phyloP scores from a whole-genome alignment of 176 grass and related monocot genomes.

The Zoysia pacifica region DNA sequence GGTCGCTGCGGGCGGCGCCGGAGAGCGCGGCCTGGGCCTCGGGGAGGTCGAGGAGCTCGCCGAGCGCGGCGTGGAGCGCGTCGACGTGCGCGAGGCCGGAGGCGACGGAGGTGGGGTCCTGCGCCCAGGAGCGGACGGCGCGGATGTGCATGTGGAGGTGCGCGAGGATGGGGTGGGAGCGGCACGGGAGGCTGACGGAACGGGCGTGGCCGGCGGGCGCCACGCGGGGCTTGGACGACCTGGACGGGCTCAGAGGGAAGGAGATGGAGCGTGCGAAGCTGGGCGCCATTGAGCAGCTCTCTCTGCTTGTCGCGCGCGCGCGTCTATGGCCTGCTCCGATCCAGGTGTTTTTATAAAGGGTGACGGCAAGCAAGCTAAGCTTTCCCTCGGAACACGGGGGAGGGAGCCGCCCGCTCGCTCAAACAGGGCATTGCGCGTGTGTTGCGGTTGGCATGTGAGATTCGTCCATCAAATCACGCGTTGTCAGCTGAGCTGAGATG shows the following conservation, averaged over 20 bases:
- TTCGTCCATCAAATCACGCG: not conserved
- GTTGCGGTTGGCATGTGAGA: too few species aligned
- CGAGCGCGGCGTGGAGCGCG: constrained; percentile 52
- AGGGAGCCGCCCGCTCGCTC: too few species aligned
- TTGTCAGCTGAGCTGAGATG: too few species aligned
- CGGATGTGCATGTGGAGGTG: constrained; percentile 63
- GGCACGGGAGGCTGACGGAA: constrained; percentile 62
- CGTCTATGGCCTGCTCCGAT: not conserved
- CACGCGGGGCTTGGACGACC: constrained; percentile 13
- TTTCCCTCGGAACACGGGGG: too few species aligned
- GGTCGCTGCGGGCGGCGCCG: constrained; percentile 24
- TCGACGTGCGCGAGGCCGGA: constrained; percentile 52
- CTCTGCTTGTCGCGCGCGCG: too few species aligned
- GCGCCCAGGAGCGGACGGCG: constrained; percentile 52
- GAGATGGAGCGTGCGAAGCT: constrained; percentile 74
- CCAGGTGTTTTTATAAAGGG: not conserved
- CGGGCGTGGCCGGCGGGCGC: constrained; percentile 40
- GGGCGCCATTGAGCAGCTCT: constrained; percentile 33
- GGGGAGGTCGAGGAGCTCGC: constrained; percentile 49
- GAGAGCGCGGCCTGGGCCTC: constrained; percentile 51
- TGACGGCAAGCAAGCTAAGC: too few species aligned
- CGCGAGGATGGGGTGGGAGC: constrained; percentile 58
- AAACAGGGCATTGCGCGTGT: too few species aligned
- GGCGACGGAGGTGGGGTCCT: constrained; percentile 6
- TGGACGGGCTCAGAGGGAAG: constrained; percentile 57